Evolutionary conservation across 345 rosid species (phyloP), one percentile per base, ranked within the genome.

Genomic region (Linum trigynum): DNA sequence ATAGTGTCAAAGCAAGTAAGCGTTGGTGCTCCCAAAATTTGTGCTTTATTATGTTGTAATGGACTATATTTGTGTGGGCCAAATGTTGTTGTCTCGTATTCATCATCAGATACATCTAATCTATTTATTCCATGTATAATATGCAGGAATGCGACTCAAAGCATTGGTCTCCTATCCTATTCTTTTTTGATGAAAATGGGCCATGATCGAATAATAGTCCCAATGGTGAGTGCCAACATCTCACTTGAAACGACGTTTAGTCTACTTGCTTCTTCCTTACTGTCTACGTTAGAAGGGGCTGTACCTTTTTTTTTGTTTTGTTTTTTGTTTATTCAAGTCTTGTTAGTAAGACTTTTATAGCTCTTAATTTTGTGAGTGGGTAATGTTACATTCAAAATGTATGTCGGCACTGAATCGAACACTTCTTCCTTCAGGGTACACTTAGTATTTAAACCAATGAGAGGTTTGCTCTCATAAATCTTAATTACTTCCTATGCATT

Each of bases 81-180:
- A 45, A 45, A 23, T 45, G 51, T 45, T 45, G 51, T 45, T 45
- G 51, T 45, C 51, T 5, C 3, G 10, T 7, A 45, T 45, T 45
- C 51, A 45, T 45, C 11, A 45, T 45, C 51, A 45, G 51, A 45
- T 45, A 5, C 3, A 45, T 45, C 9, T 45, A 7, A 45, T 45
- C 51, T 41, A 43, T 61, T 67, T 39, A 39, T 63, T 61, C 42
- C 71, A 70, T 58, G 35, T 72, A 63, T 41, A 38, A 63, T 58
- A 37, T 59, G 66, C 76, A 90, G 97, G 71, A 69, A 65, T 7
- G 72, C 76, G 77, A 86, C 94, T 55, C 92, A 84, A 73, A 92
- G 98, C 77, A 80, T 88, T 40, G 97, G 97, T 68, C 91, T 90
- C 55, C 87, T 92, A 17, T 92, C 98, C 65, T 92, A 88, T 74